Evolutionary conservation across 345 rosid genomes (phyloP), one percentile per base, ranked within the genome.

Genomic region (Melaleuca quinquenervia): DNA sequence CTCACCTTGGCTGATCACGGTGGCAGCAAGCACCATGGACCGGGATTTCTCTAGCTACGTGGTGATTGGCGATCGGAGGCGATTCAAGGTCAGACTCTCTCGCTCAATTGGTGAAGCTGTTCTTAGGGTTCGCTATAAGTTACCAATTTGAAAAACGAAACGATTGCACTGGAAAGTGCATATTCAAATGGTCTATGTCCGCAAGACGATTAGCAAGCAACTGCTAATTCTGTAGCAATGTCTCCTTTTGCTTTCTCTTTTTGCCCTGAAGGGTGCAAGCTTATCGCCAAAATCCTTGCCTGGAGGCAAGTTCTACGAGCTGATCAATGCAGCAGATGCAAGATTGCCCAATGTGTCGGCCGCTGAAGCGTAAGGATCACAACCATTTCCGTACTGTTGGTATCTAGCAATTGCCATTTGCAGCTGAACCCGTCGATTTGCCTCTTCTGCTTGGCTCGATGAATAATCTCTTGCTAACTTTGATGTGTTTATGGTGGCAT

Each of bases 1-100:
- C 5, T 95, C 98, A 2, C 99, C 98, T 1, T 95, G 99, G 99
- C 91, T 87, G 92, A 94, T 97, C 80, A 97, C 98, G 1, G 98
- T 97, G 7, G 98, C 93, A 11, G 98, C 99, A 7, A 97, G 98
- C 85, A 94, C 98, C 22, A 95, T 88, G 91, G 99, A 96, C 22
- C 92, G 98, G 29, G 98, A 94, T 83, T 96, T 97, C 86, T 93
- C 98, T 49, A 94, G 93, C 82, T 87, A 89, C 85, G 93, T 94
- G 51, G 70, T 93, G 26, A 94, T 95, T 4, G 95, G 94, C 85
- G 91, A 95, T 60, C 88, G 92, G 12, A 88, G 89, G 82, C 89
- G 85, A 56, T 91, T 88, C 91, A 93, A 93, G 98, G 99, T 97
- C 78, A 82, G 86, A 48, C 22, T 22, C 62, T 3, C 76, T 64